Conservation (phyloP, 2,329 filamentous ascomycete species). For the Thelonectria olida region DNA sequence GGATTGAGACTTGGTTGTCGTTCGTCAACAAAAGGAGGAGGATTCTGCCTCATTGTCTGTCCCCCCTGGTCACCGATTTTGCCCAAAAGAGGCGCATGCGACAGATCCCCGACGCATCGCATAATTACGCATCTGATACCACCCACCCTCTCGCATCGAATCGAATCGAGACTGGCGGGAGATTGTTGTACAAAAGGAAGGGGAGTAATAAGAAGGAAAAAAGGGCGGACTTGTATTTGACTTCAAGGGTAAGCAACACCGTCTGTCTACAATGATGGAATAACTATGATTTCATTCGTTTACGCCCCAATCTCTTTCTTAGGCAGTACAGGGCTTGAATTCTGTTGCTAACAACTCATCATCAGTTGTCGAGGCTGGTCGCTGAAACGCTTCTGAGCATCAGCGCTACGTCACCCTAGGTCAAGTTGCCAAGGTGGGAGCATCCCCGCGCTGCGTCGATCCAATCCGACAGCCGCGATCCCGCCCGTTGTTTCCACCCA, state of each 20-base stretch:
- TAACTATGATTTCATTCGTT: neutral
- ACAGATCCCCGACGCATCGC: neutral
- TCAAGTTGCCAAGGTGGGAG: neutral
- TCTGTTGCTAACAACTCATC: too few species aligned
- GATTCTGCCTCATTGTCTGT: neutral
- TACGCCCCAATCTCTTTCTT: too few species aligned
- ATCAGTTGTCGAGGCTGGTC: too few species aligned
- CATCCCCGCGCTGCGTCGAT: constrained; percentile 18
- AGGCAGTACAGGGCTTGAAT: too few species aligned
- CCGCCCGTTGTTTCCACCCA: constrained; percentile 1
- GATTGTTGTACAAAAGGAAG: neutral
- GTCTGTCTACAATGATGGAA: neutral
- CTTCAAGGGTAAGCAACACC: neutral
- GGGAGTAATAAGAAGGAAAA: too few species aligned
- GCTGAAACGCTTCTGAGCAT: neutral
- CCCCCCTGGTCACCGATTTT: neutral
- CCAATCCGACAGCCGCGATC: constrained; percentile 16
- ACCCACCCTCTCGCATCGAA: neutral
- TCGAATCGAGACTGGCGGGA: neutral
- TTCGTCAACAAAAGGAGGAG: neutral
- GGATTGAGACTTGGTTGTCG: neutral
- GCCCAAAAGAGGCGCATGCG: neutral
- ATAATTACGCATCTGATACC: neutral
- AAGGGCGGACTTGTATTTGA: neutral
- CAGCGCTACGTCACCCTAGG: constrained; percentile 12